phyloP scores from a whole-genome alignment of 2,329 filamentous ascomycete genomes.

The Purpureocillium takamizusanense region DNA sequence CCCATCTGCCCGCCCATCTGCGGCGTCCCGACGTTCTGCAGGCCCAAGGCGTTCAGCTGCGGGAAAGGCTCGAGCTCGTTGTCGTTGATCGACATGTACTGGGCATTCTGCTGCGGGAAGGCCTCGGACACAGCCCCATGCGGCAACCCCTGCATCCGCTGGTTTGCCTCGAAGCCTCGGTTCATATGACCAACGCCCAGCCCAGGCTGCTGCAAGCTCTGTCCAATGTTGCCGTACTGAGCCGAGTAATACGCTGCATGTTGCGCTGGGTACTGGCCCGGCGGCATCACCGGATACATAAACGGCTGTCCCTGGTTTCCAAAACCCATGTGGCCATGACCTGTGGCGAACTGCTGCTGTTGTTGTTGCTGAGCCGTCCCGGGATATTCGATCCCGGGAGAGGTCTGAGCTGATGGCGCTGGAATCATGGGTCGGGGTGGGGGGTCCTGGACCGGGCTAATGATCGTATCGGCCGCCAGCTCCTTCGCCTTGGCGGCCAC shows the following conservation, averaged over 20 bases:
- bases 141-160: conserved; percentile 15
- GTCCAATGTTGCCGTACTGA: conserved; percentile 17
- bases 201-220: conserved; percentile 14
- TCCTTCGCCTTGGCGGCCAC: conserved; percentile 37
- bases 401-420: conserved; percentile 13
- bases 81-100: conserved; percentile 16
- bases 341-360: conserved; percentile 9
- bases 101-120: conserved; percentile 12
- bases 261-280: conserved; percentile 13
- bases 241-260: conserved; percentile 11
- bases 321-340: conserved; percentile 6
- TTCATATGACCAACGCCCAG: conserved; percentile 17
- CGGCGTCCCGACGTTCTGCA: conserved; percentile 16
- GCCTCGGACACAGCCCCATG: conserved; percentile 9
- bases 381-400: conserved; percentile 11
- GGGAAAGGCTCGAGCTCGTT: conserved; percentile 21
- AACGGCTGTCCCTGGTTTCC: conserved; percentile 10
- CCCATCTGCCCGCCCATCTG: conserved; percentile 17
- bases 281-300: conserved; percentile 16
- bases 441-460: conserved; percentile 56
- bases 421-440: conserved; percentile 27
- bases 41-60: conserved; percentile 21
- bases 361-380: conserved; percentile 8
- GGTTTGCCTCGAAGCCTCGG: conserved; percentile 13
- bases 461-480: conserved; percentile 52